Percentiles rank a stretch among this genome's conserved stretches.
Conservation (phyloP, 495 filamentous ascomycete genomes). For the Talaromyces liani region DNA sequence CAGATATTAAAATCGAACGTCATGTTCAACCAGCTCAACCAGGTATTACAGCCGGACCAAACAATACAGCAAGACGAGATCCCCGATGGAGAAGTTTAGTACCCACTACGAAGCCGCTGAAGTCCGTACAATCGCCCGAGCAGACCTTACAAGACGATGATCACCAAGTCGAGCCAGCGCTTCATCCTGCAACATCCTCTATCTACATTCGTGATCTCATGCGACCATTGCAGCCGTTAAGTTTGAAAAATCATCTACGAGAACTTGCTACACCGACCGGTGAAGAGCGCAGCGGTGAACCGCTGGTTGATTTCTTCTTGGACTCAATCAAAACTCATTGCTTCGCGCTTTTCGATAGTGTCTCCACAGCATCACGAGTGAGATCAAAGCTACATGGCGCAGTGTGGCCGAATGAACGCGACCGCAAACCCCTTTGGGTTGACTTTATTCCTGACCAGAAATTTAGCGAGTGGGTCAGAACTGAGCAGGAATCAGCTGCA, state of each 20-base stretch:
- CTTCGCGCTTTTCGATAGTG: constrained; percentile 61
- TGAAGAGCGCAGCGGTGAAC: constrained; percentile 35
- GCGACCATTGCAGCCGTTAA: constrained; percentile 65
- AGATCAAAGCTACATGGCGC: constrained; percentile 67
- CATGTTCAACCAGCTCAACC: too few species aligned
- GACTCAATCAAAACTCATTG: constrained; percentile 85
- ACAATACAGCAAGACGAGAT: constrained; percentile 7
- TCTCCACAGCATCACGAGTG: constrained; percentile 68
- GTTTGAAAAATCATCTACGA: constrained; percentile 59
- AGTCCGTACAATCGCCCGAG: background rate
- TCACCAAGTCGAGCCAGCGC: constrained; percentile 51
- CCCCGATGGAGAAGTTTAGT: constrained; percentile 52
- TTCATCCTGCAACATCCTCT: constrained; percentile 76
- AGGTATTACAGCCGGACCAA: background rate
- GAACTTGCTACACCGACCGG: constrained; percentile 56
- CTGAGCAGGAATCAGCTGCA: constrained; percentile 49
- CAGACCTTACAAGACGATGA: constrained; percentile 26
- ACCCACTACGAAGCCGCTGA: constrained; percentile 17
- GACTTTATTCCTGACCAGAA: constrained; percentile 82
- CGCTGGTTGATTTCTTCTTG: constrained; percentile 64
- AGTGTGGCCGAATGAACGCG: constrained; percentile 81
- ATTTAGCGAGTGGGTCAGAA: constrained; percentile 65
- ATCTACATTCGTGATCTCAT: constrained; percentile 90
- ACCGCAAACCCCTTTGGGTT: constrained; percentile 76
- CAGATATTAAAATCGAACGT: too few species aligned